phyloP scores from a whole-genome alignment of 257 asterid genomes.

The Solanum clarkiae region DNA sequence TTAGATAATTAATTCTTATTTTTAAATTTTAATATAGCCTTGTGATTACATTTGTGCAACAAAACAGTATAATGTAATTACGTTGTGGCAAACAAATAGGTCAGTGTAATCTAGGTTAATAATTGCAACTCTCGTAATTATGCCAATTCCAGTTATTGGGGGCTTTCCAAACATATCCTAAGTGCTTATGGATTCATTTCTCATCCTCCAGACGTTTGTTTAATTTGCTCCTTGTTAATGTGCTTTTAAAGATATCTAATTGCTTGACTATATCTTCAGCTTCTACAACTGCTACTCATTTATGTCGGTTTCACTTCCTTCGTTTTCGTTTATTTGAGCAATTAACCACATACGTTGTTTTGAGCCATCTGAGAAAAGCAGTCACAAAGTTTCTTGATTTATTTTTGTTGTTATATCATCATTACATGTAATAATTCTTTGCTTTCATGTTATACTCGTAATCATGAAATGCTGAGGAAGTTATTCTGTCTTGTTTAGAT shows the following conservation, averaged over 20 bases:
- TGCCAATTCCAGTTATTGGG: no score
- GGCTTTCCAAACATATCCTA: no score
- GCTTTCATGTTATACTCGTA: background rate
- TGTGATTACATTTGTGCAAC: no score
- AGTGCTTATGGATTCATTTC: background rate
- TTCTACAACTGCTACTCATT: background rate
- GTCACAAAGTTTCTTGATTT: background rate
- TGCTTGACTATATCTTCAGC: background rate
- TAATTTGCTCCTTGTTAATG: background rate
- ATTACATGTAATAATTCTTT: background rate
- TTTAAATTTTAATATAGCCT: no score
- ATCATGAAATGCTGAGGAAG: slow-evolving; percentile 16
- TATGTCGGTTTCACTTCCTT: background rate
- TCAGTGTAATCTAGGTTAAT: no score
- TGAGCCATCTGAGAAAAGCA: background rate
- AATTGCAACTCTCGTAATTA: no score
- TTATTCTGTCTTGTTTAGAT: slow-evolving; percentile 38
- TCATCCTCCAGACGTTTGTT: background rate
- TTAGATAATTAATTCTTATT: no score
- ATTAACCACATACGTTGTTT: background rate
- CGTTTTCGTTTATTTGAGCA: background rate
- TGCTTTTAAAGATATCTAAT: background rate
- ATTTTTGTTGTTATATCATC: background rate
- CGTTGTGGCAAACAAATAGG: no score
- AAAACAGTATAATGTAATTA: no score